These are phyloP conservation scores for Rhizoctonia solani DNA, from an alignment of 1,284 basidiomycete species.

Conservation along the genomic window DNA sequence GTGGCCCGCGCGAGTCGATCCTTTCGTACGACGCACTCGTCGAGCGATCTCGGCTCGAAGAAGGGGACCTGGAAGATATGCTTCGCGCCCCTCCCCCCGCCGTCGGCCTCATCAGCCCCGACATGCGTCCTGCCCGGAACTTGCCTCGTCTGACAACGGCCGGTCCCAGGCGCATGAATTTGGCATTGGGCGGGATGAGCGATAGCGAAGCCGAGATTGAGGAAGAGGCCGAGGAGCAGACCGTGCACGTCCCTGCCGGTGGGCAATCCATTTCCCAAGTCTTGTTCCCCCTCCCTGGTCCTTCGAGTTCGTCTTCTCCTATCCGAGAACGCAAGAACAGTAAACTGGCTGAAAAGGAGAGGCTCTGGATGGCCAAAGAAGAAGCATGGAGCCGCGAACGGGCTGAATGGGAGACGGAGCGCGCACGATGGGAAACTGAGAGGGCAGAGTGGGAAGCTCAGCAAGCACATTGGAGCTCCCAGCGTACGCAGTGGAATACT, in stretches of 20 bases:
- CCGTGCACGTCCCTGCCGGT: background rate
- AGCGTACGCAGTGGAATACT: constrained; percentile 21
- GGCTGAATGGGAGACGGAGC: constrained; percentile 21
- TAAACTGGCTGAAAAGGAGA: constrained; percentile 24
- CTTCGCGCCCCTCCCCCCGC: constrained; percentile 26
- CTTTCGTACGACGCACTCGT: constrained; percentile 26
- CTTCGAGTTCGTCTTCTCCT: background rate
- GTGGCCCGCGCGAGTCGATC: constrained; percentile 28
- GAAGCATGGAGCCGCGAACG: constrained; percentile 7
- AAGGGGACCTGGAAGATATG: constrained; percentile 25
- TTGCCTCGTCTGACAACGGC: constrained; percentile 1
- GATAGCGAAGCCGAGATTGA: constrained; percentile 30
- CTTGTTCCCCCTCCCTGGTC: background rate
- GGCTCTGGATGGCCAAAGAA: constrained; percentile 19
- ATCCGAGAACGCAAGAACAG: background rate
- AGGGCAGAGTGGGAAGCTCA: constrained; percentile 21
- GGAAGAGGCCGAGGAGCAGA: constrained; percentile 17
- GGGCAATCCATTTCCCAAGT: constrained; percentile 24
- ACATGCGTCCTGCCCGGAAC: constrained; percentile 26
- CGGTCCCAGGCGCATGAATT: constrained; percentile 19
- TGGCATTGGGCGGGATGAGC: constrained; percentile 28
- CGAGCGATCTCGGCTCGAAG: constrained; percentile 27
- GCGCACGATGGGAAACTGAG: constrained; percentile 13
- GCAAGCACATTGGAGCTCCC: constrained; percentile 7
- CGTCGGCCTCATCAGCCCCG: constrained; percentile 22